phyloP scores from a whole-genome alignment of 495 filamentous ascomycete genomes.

The Lasiosphaeris hirsuta region DNA sequence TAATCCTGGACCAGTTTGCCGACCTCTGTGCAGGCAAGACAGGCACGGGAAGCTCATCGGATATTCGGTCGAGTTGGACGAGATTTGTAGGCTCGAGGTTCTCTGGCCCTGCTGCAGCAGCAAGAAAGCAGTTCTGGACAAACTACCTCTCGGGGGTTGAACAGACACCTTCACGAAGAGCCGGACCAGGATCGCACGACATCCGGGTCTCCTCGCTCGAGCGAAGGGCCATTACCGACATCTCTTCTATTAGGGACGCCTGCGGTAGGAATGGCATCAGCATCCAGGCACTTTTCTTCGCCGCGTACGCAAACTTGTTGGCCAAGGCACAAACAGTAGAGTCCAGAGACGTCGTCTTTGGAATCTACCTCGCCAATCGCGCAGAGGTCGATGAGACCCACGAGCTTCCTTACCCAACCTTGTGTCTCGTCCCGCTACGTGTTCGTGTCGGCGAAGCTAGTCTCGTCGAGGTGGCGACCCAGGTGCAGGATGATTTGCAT shows the following conservation, averaged over 20 bases:
- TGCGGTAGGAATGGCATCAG: constrained; percentile 31
- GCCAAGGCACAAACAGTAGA: background rate
- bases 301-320: constrained; percentile 33
- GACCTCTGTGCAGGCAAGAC: constrained; percentile 10
- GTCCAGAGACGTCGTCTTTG: constrained; percentile 33
- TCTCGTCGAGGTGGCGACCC: constrained; percentile 23
- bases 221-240: constrained; percentile 15
- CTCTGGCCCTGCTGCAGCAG: background rate
- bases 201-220: constrained; percentile 14
- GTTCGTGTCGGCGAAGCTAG: constrained; percentile 14
- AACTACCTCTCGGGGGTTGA: constrained; percentile 41
- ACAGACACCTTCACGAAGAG: background rate
- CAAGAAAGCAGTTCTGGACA: constrained; percentile 50
- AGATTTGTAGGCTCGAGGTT: background rate
- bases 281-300: constrained; percentile 43
- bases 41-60: background rate
- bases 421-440: constrained; percentile 41
- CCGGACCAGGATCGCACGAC: background rate
- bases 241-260: constrained; percentile 9
- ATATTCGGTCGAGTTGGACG: no score
- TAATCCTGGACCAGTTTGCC: constrained; percentile 40
- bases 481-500: constrained; percentile 41
- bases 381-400: constrained; percentile 16
- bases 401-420: constrained; percentile 31
- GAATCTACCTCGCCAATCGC: constrained; percentile 47